Percentiles rank a stretch among this genome's conserved stretches.
Conservation (phyloP, 768 basidiomycete species). For the Candolleomyces eurysporus region DNA sequence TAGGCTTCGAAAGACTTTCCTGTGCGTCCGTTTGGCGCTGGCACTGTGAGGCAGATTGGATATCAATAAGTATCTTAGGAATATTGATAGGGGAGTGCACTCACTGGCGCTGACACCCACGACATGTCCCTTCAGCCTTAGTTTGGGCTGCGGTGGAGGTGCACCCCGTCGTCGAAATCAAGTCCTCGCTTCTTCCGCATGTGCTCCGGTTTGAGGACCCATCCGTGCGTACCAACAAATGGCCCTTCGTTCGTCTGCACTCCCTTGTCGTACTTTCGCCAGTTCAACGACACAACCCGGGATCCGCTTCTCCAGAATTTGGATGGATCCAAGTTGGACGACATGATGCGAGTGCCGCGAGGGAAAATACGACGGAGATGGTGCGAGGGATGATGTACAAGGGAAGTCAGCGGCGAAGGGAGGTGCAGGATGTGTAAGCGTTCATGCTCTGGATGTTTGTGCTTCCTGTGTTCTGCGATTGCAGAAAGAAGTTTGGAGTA, state of each 20-base stretch:
- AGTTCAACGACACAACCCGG: constrained; percentile 58
- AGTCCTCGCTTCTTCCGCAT: constrained; percentile 4
- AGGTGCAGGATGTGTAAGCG: constrained; percentile 15
- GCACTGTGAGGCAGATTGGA: constrained; percentile 32
- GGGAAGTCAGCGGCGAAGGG: constrained; percentile 29
- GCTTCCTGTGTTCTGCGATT: neutral
- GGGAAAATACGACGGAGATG: constrained; percentile 60
- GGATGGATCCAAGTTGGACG: constrained; percentile 52
- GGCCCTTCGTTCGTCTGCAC: constrained; percentile 64
- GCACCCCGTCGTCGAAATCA: neutral
- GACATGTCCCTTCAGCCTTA: constrained; percentile 31
- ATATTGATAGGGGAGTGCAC: constrained; percentile 15
- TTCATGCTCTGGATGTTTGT: neutral
- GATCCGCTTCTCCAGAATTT: constrained; percentile 56
- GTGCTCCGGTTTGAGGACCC: constrained; percentile 47
- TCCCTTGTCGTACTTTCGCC: constrained; percentile 58
- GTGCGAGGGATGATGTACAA: constrained; percentile 39
- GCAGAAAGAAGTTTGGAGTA: constrained; percentile 32
- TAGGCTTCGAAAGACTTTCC: constrained; percentile 42
- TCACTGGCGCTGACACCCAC: constrained; percentile 45
- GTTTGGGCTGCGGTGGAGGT: constrained; percentile 12
- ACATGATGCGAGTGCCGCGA: constrained; percentile 52
- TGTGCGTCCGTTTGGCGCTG: constrained; percentile 37
- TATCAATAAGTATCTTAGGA: neutral
- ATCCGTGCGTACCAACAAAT: constrained; percentile 56